Evolutionary conservation across 192 early-diverging fungal species (phyloP), one percentile per base, ranked within the genome.

Genomic region (Backusella westeae): DNA sequence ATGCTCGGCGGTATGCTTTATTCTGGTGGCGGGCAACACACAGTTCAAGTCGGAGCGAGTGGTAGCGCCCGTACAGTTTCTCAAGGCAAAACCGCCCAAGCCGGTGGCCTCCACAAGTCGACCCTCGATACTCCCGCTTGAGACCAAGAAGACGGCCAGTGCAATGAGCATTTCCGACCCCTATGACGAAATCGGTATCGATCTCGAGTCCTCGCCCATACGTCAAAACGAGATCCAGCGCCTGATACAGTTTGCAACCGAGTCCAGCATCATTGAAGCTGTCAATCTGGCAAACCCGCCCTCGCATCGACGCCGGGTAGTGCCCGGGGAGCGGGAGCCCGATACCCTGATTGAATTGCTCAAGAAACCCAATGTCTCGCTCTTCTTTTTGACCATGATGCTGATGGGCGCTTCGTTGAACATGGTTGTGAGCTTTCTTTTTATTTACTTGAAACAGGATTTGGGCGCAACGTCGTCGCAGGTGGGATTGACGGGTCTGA

Each of bases 331-430:
- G 39, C 59, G 23, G 15, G 32, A 74, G 12, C 77, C 85, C 10
- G 81, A 77, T 3, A 79, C 84, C 2, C 53, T 81, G 5, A 23
- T 80, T 1, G 73, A 81, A 35, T 59, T 85, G 35, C 32, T 85
- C 6, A 79, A 49, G 29, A 78, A 80, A 17, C 80, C 78, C 12
- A 34, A 74, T 17, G 85, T 85, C 0, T 76, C 75, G 23, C 42
- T 79, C 6, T 84, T 85, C 68, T 84, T 83, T 41, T 10, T 75
- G 5, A 83, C 79, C 19, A 85, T 85, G 85, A 77, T 85, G 77
- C 35, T 85, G n/a, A 85, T 85, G 85, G 85, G 85, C 2, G 76
- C 76, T 17, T 77, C 85, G 9, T 69, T 85, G 15, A 78, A 80
- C 42, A 85, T 85, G 82, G 78, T 83, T 2, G 59, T 81, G 41